These are phyloP conservation scores for Pseudogymnoascus sp. DNA, from an alignment of 2,329 filamentous ascomycete genomes.

Conservation along the genomic window DNA sequence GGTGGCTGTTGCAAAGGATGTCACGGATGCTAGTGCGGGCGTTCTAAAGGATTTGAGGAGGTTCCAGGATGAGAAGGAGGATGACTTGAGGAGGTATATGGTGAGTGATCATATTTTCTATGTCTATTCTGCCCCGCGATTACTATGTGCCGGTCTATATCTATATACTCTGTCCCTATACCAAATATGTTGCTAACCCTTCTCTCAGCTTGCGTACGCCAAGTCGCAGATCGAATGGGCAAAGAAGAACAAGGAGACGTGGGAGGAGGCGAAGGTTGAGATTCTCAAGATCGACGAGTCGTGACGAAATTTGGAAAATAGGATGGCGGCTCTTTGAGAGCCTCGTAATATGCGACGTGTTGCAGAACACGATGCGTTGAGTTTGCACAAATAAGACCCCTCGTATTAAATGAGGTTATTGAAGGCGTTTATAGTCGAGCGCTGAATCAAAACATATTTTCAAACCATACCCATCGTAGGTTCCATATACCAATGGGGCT, in stretches of 20 bases:
- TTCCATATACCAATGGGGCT: not conserved
- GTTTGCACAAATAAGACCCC: not conserved
- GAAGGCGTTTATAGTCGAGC: slow-evolving; percentile 1
- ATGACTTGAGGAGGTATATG: slow-evolving; percentile 91
- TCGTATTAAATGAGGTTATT: not conserved
- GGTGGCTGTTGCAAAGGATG: slow-evolving; percentile 80
- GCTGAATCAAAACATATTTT: not conserved
- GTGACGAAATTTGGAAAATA: slow-evolving; percentile 18
- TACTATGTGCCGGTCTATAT: not conserved
- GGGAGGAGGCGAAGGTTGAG: slow-evolving; percentile 65
- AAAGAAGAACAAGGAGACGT: slow-evolving; percentile 63
- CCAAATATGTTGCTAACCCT: slow-evolving; percentile 13
- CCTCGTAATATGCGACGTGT: not conserved
- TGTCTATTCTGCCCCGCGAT: not conserved
- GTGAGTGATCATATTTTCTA: slow-evolving; percentile 45
- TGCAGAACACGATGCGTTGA: not conserved
- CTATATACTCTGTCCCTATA: not conserved
- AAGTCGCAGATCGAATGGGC: slow-evolving; percentile 70
- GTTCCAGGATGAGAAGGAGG: slow-evolving; percentile 94
- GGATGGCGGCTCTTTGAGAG: not conserved
- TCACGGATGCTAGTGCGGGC: slow-evolving; percentile 83
- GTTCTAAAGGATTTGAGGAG: slow-evolving; percentile 84
- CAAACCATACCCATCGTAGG: not conserved
- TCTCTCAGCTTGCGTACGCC: slow-evolving; percentile 58
- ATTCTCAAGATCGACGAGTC: slow-evolving; percentile 57